phyloP scores from a whole-genome alignment of 148 eudicot genomes.

The Heliosperma pusillum region DNA sequence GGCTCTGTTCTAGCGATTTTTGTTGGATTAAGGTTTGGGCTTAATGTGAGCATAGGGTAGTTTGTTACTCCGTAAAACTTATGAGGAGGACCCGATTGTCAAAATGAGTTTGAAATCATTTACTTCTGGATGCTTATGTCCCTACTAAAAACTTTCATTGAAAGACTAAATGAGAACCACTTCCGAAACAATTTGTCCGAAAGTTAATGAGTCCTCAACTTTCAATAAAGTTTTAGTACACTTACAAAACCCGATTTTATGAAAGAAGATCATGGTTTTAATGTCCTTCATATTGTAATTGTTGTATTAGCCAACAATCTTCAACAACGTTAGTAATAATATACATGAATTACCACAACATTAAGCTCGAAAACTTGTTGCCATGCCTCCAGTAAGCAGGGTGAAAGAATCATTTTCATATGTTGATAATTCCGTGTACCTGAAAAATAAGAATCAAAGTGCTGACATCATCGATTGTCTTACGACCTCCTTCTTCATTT shows the following conservation, averaged over 20 bases:
- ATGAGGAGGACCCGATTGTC: too few species aligned
- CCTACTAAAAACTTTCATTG: neutral
- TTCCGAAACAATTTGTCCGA: neutral
- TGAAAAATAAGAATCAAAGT: slow-evolving; percentile 15
- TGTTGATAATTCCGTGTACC: neutral
- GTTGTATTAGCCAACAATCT: neutral
- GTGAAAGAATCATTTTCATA: neutral
- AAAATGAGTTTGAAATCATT: too few species aligned
- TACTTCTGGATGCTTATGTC: neutral
- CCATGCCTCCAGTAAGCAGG: neutral
- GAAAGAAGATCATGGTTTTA: neutral
- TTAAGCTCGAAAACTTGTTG: neutral
- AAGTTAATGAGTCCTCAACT: neutral
- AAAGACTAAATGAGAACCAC: too few species aligned
- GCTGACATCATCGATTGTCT: slow-evolving; percentile 55
- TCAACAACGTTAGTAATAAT: neutral
- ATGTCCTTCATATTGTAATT: neutral
- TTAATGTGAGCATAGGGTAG: too few species aligned
- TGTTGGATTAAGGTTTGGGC: too few species aligned
- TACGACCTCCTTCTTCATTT: slow-evolving; percentile 53
- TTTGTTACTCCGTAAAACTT: too few species aligned
- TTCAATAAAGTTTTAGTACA: too few species aligned
- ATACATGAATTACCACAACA: neutral
- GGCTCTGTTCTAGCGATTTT: too few species aligned
- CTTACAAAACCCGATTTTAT: neutral